phyloP scores from a whole-genome alignment of 2,329 filamentous ascomycete genomes.

The Aureobasidium sp. region DNA sequence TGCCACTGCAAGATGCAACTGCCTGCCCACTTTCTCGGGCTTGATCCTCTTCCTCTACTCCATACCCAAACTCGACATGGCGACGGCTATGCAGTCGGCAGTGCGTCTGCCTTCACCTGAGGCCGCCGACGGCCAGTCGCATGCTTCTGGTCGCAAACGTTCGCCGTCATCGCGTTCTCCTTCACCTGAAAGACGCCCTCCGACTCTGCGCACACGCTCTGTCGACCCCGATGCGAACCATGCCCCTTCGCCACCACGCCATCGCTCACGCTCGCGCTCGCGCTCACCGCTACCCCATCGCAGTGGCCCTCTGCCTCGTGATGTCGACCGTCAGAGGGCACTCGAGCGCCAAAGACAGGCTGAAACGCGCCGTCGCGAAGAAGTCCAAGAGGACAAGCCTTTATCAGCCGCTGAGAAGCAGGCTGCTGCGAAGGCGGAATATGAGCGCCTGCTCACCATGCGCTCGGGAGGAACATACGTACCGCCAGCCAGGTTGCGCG shows the following conservation, averaged over 20 bases:
- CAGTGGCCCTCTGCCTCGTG: constrained; percentile 33
- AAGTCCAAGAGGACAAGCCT: constrained; percentile 42
- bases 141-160: constrained; percentile 21
- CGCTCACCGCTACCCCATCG: constrained; percentile 18
- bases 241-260: constrained; percentile 13
- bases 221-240: not conserved
- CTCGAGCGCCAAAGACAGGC: constrained; percentile 45
- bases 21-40: not conserved
- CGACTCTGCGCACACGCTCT: constrained; percentile 21
- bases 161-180: constrained; percentile 26
- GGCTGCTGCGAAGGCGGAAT: constrained; percentile 81
- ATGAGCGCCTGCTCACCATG: constrained; percentile 84
- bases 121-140: constrained; percentile 9
- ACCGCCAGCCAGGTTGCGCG: constrained; percentile 79
- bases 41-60: not conserved
- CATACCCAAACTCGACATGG: not conserved
- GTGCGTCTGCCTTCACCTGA: constrained; percentile 13
- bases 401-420: constrained; percentile 74
- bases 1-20: not conserved
- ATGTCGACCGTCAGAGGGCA: constrained; percentile 41
- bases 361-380: constrained; percentile 30
- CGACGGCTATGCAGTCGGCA: constrained; percentile 13
- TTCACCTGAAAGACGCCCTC: constrained; percentile 26
- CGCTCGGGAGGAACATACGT: constrained; percentile 95
- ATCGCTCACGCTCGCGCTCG: constrained; percentile 11